phyloP scores from a whole-genome alignment of 192 early-diverging fungal genomes.

The Mortierella antarctica region DNA sequence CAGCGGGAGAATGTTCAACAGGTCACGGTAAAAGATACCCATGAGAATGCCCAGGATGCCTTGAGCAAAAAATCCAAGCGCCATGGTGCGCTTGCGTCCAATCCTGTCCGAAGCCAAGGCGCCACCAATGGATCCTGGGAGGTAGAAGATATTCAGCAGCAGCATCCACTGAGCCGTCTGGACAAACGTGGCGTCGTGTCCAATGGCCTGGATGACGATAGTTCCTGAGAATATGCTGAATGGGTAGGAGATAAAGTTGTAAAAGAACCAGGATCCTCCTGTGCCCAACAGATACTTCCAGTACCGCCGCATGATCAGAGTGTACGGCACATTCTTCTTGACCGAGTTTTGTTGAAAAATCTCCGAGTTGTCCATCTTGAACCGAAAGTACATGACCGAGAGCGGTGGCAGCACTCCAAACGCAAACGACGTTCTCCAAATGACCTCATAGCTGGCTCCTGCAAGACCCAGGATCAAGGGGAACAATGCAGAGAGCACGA shows the following conservation, averaged over 20 bases:
- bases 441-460: conserved; percentile 51
- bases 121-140: conserved; percentile 64
- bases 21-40: conserved; percentile 55
- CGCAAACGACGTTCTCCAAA: conserved; percentile 67
- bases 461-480: conserved; percentile 61
- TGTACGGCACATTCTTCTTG: conserved; percentile 63
- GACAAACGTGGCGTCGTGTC: conserved; percentile 45
- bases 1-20: conserved; percentile 56
- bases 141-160: conserved; percentile 63
- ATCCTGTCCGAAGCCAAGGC: conserved; percentile 61
- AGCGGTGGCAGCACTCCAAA: conserved; percentile 60
- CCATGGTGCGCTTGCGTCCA: conserved; percentile 67
- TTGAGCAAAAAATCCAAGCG: conserved; percentile 61
- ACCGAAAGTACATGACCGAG: conserved; percentile 63
- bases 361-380: conserved; percentile 66
- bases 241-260: conserved; percentile 50
- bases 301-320: conserved; percentile 58
- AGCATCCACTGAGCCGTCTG: conserved; percentile 62
- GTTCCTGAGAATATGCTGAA: conserved; percentile 45
- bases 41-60: conserved; percentile 63
- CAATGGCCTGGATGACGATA: conserved; percentile 28
- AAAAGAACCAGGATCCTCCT: conserved; percentile 52
- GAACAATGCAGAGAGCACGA: conserved; percentile 55
- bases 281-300: conserved; percentile 66
- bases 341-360: conserved; percentile 58